phyloP scores from a whole-genome alignment of 129 eudicot genomes.

The Calendula officinalis region DNA sequence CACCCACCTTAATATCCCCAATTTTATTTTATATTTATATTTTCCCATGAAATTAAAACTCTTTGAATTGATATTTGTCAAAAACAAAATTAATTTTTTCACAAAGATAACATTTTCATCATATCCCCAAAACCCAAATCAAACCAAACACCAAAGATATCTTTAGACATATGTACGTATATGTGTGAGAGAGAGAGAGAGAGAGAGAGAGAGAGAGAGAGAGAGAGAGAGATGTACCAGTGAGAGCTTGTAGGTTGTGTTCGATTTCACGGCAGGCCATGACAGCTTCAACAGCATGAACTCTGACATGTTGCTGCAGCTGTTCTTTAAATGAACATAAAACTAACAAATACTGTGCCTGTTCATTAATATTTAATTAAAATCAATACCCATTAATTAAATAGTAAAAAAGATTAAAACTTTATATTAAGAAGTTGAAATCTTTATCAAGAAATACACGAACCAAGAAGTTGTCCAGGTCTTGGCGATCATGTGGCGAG shows the following conservation, averaged over 20 bases:
- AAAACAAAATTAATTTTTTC: neutral
- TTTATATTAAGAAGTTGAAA: neutral
- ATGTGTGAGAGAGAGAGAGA: no score
- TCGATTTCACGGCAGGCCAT: slow-evolving; percentile 97
- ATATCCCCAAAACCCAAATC: slow-evolving; percentile 20
- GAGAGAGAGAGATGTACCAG: slow-evolving; percentile 43
- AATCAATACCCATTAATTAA: slow-evolving; percentile 5
- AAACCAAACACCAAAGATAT: neutral
- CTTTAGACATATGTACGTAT: neutral
- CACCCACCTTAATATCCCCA: slow-evolving; percentile 60
- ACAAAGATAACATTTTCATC: neutral
- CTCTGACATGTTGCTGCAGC: slow-evolving; percentile 96
- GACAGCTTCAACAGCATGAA: slow-evolving; percentile 98
- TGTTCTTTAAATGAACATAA: slow-evolving; percentile 89
- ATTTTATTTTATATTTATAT: neutral
- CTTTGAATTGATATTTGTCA: neutral
- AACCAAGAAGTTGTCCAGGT: slow-evolving; percentile 89
- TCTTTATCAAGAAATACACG: no score
- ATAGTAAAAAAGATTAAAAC: neutral
- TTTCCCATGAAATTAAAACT: slow-evolving; percentile 4
- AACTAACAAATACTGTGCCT: slow-evolving; percentile 88
- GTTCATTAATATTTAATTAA: neutral
- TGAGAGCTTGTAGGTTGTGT: slow-evolving; percentile 73
- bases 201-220: slow-evolving; percentile 14
- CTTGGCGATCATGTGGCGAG: slow-evolving; percentile 73